These are phyloP conservation scores for Delonix regia DNA, from an alignment of 306 rosid species.

Conservation along the genomic window DNA sequence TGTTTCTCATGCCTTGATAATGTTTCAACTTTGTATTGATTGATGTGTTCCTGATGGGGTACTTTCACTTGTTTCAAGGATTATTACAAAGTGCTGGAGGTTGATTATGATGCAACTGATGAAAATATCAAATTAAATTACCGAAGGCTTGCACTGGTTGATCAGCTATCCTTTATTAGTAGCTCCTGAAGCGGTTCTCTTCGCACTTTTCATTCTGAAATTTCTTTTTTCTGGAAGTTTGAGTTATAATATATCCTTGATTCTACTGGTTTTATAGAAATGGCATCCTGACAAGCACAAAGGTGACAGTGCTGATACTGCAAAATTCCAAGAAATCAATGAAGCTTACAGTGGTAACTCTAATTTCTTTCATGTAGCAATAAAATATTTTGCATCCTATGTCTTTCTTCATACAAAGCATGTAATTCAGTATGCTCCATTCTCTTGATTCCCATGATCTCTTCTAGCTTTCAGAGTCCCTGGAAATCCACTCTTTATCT, in stretches of 20 bases:
- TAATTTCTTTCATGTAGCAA: neutral
- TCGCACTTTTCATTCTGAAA: neutral
- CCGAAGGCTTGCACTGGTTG: conserved; percentile 74
- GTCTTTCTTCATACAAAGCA: conserved; percentile 14
- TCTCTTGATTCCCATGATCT: neutral
- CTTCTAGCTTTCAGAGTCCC: conserved; percentile 13
- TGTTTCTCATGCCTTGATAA: neutral
- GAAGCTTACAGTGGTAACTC: conserved; percentile 74
- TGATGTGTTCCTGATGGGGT: conserved; percentile 26
- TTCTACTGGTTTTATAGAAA: conserved; percentile 50
- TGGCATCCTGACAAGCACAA: conserved; percentile 88
- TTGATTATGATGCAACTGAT: conserved; percentile 76
- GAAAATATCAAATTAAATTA: conserved; percentile 69
- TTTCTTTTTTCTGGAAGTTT: conserved; percentile 9
- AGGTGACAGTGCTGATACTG: conserved; percentile 57
- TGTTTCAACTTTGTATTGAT: conserved; percentile 10
- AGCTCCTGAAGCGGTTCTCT: conserved; percentile 26
- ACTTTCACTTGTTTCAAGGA: conserved; percentile 49
- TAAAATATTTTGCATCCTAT: neutral
- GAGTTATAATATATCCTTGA: conserved; percentile 32
- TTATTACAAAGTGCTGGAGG: conserved; percentile 75
- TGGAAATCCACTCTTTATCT: neutral
- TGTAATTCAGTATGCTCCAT: conserved; percentile 8
- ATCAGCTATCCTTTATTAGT: conserved; percentile 34
- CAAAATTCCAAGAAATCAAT: conserved; percentile 76